These are phyloP conservation scores for Plasmodium cynomolgi DNA, from an alignment of 169 alveolate genomes.

Conservation along the genomic window DNA sequence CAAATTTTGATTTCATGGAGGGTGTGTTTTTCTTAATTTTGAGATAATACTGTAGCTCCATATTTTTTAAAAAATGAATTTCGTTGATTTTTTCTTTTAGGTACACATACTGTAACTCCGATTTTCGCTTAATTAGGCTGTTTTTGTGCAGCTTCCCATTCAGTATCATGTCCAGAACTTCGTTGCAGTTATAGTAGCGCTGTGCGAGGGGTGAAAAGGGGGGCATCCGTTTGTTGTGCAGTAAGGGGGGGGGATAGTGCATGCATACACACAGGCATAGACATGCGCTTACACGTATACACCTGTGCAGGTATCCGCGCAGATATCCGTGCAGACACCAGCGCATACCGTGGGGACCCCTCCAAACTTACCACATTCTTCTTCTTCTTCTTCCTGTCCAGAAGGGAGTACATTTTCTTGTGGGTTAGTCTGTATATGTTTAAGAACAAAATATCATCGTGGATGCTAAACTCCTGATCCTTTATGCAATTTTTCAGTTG, in stretches of 20 bases:
- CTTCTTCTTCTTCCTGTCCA: slow-evolving; percentile 18
- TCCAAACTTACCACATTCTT: slow-evolving; percentile 39
- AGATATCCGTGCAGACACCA: background rate
- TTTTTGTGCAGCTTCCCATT: slow-evolving; percentile 26
- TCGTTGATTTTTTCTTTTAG: slow-evolving; percentile 48
- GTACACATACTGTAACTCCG: slow-evolving; percentile 25
- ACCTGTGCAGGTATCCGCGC: no score
- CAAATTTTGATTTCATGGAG: slow-evolving; percentile 17
- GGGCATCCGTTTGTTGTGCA: background rate
- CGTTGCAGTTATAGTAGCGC: slow-evolving; percentile 49
- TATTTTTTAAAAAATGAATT: slow-evolving; percentile 47
- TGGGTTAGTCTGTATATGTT: slow-evolving; percentile 59
- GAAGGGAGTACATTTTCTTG: slow-evolving; percentile 40
- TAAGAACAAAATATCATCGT: slow-evolving; percentile 48
- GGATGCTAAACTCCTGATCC: slow-evolving; percentile 12
- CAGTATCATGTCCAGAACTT: slow-evolving; percentile 54
- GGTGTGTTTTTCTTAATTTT: slow-evolving; percentile 27
- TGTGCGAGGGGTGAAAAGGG: background rate
- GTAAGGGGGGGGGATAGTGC: background rate
- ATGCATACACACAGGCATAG: background rate
- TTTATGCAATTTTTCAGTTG: slow-evolving; percentile 20
- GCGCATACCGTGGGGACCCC: background rate
- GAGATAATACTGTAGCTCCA: slow-evolving; percentile 53
- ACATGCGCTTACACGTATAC: background rate
- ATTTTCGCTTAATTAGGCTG: slow-evolving; percentile 31